Evolutionary conservation across 1,139 yeast species (phyloP).

Genomic region (Pneumocystis jirovecii): DNA sequence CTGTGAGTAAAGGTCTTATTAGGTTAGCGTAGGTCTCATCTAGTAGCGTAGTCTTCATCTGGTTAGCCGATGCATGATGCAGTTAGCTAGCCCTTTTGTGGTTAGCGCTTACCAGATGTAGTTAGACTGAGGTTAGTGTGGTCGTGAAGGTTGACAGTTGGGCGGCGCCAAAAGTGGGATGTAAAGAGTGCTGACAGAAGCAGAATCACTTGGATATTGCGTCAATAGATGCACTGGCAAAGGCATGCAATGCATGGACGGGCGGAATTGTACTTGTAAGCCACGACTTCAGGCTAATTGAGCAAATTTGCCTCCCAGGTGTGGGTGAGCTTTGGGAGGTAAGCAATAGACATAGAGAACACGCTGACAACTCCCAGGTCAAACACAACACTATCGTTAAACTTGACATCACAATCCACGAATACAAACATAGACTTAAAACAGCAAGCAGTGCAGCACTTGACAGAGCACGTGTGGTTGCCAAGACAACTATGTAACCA

Average conservation of each 20-base stretch:
- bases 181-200: constrained; percentile 84
- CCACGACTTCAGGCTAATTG: constrained; percentile 96
- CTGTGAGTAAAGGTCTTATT: too few relatives aligned
- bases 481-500: too few relatives aligned
- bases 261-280: constrained; percentile 99
- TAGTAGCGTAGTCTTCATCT: too few relatives aligned
- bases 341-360: too few relatives aligned
- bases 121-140: too few relatives aligned
- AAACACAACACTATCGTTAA: constrained; percentile 12
- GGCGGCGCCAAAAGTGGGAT: too few relatives aligned
- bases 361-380: background rate
- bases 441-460: background rate
- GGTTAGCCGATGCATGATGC: too few relatives aligned
- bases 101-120: too few relatives aligned
- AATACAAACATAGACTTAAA: constrained; percentile 12
- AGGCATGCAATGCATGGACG: constrained; percentile 80
- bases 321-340: constrained; percentile 53
- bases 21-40: too few relatives aligned
- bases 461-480: background rate
- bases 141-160: too few relatives aligned
- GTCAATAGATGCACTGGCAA: constrained; percentile 93
- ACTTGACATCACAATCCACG: constrained; percentile 10
- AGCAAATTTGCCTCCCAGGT: constrained; percentile 40
- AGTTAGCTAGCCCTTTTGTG: too few relatives aligned
- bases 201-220: constrained; percentile 98